Evolutionary conservation across 345 rosid genomes (phyloP), one percentile per base, ranked within the genome.

Genomic region (Populus simonii): DNA sequence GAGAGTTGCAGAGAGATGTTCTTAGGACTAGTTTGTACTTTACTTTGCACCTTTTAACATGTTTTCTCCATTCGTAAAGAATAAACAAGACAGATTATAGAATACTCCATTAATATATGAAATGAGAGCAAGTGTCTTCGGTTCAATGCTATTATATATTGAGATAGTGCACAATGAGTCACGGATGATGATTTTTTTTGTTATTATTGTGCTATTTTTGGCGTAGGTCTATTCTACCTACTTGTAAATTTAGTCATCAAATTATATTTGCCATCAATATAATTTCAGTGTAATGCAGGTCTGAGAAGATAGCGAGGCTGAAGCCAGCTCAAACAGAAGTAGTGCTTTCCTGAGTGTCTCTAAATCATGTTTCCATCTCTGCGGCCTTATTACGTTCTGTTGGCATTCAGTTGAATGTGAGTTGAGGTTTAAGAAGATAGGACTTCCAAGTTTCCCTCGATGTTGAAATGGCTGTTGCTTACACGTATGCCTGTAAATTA

Each of bases 231-330:
- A 11, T 35, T n/a, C 47, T 25, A 51, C 20, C 33, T 51, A 22
- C 66, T 17, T 36, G 25, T 51, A 12, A 8, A 71, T 77, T 23
- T 22, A 51, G 71, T 74, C 70, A 76, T 66, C 78, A 23, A 38
- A 57, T 72, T 73, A 71, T 36, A 7, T 53, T 47, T 73, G 18
- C 25, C 43, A 16, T 20, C 3, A 29, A 70, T 38, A 31, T 62
- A 20, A 74, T 69, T 33, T 7, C 12, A 27, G 39, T 18, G 9
- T 45, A 33, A 47, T 74, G 75, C 81, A 84, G 87, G 75, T 71
- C 70, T 20, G 27, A 77, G 55, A 49, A 63, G 23, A 70, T 55
- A 18, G 59, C 62, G 18, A 6, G 15, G 18, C 57, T 47, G 47
- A 68, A 70, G 62, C 35, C 73, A 13, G 15, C 38, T 53, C 45